These are phyloP conservation scores for Paralagenidium karlingii DNA, from an alignment of 352 stramenopile species.

Conservation along the genomic window DNA sequence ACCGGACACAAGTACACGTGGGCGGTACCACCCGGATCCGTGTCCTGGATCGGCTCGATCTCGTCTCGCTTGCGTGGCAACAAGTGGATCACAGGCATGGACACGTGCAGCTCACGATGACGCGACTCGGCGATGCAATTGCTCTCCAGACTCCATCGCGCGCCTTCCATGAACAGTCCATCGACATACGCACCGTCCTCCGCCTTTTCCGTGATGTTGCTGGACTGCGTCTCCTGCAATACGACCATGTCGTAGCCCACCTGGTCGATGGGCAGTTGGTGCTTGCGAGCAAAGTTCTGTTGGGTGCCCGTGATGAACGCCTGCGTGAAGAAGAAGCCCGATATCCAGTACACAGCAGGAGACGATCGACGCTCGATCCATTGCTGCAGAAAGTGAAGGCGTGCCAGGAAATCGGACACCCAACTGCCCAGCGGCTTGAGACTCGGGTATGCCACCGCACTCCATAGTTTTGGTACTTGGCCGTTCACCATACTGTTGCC, in stretches of 20 bases:
- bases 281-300: constrained; percentile 88
- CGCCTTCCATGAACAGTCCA: constrained; percentile 87
- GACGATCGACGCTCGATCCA: constrained; percentile 71
- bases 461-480: constrained; percentile 81
- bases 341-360: constrained; percentile 88
- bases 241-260: constrained; percentile 84
- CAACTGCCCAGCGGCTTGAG: constrained; percentile 87
- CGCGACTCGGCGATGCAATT: constrained; percentile 75
- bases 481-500: constrained; percentile 89
- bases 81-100: constrained; percentile 79
- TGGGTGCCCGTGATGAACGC: constrained; percentile 90
- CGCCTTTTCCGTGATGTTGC: constrained; percentile 27
- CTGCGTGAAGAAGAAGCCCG: constrained; percentile 91
- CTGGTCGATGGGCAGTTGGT: constrained; percentile 86
- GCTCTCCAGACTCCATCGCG: constrained; percentile 55
- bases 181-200: constrained; percentile 83
- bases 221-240: constrained; percentile 23
- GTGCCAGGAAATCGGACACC: constrained; percentile 84
- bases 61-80: constrained; percentile 64
- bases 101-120: constrained; percentile 76
- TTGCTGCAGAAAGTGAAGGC: constrained; percentile 63
- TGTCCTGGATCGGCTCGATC: constrained; percentile 84
- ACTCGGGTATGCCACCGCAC: constrained; percentile 78
- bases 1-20: constrained; percentile 88
- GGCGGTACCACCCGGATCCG: constrained; percentile 76